phyloP scores from a whole-genome alignment of 352 stramenopile genomes.

The Phytophthora constricta region DNA sequence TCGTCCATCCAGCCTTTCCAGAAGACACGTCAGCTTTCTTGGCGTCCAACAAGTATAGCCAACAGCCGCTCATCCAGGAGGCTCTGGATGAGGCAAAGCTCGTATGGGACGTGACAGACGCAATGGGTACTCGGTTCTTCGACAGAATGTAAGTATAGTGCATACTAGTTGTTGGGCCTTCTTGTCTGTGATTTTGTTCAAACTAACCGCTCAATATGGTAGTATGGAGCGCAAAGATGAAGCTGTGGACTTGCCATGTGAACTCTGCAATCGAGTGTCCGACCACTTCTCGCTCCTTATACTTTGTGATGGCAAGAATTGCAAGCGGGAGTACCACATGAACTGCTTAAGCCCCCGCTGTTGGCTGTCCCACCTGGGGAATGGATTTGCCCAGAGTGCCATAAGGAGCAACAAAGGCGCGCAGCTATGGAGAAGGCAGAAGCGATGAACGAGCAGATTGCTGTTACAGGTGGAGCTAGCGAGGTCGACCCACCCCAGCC shows the following conservation, averaged over 20 bases:
- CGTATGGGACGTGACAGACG: conserved; percentile 66
- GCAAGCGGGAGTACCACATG: conserved; percentile 89
- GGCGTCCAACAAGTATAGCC: conserved; percentile 75
- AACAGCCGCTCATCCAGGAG: conserved; percentile 63
- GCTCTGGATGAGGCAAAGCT: conserved; percentile 78
- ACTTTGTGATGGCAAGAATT: conserved; percentile 84
- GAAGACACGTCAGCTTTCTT: conserved; percentile 68
- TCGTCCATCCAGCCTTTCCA: conserved; percentile 75
- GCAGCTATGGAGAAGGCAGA: conserved; percentile 39
- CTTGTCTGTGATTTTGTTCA: too few species aligned
- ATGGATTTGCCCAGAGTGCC: conserved; percentile 82
- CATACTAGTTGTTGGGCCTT: background rate
- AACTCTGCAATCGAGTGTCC: conserved; percentile 82
- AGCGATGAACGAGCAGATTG: conserved; percentile 28
- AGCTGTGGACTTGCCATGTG: conserved; percentile 79
- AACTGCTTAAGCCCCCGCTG: conserved; percentile 80
- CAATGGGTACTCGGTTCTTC: conserved; percentile 65
- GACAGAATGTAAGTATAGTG: conserved; percentile 74
- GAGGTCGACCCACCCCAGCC: conserved; percentile 20
- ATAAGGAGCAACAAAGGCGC: conserved; percentile 44
- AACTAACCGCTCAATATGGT: too few species aligned
- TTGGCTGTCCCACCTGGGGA: conserved; percentile 64
- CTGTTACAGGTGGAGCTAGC: conserved; percentile 19
- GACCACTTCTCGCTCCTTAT: conserved; percentile 85
- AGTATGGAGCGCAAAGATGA: conserved; percentile 80